These are phyloP conservation scores for Flaveria ramosissima DNA, from an alignment of 129 eudicot species.

Conservation along the genomic window DNA sequence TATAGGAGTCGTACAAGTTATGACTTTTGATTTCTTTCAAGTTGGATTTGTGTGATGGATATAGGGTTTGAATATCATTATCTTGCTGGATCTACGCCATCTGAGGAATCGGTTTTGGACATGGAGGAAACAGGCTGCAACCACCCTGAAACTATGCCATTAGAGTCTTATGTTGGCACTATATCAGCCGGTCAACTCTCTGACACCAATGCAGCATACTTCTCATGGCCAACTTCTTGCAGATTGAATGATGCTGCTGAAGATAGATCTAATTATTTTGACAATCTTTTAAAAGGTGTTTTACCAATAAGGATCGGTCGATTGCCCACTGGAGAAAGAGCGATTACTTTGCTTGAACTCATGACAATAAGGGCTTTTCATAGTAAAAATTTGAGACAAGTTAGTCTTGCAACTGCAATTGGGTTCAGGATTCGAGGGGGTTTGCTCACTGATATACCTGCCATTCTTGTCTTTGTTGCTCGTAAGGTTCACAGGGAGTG, in stretches of 20 bases:
- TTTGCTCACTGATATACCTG: slow-evolving; percentile 69
- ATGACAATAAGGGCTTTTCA: slow-evolving; percentile 86
- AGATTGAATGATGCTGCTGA: slow-evolving; percentile 61
- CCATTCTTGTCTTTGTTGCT: slow-evolving; percentile 86
- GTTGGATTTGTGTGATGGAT: slow-evolving; percentile 39
- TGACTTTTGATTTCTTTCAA: slow-evolving; percentile 25
- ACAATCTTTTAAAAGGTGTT: slow-evolving; percentile 74
- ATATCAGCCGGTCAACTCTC: slow-evolving; percentile 54
- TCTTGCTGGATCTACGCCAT: slow-evolving; percentile 41
- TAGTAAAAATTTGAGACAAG: slow-evolving; percentile 58
- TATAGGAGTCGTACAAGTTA: not conserved
- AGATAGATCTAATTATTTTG: slow-evolving; percentile 69
- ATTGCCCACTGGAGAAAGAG: slow-evolving; percentile 69
- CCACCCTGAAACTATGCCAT: slow-evolving; percentile 39
- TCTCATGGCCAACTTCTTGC: slow-evolving; percentile 75
- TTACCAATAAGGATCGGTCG: slow-evolving; percentile 65
- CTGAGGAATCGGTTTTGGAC: slow-evolving; percentile 63
- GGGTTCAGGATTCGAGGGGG: slow-evolving; percentile 73
- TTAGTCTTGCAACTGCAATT: slow-evolving; percentile 81
- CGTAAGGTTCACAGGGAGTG: slow-evolving; percentile 73
- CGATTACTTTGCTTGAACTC: slow-evolving; percentile 70
- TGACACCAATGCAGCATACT: slow-evolving; percentile 72
- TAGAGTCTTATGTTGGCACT: slow-evolving; percentile 40
- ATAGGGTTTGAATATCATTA: slow-evolving; percentile 23
- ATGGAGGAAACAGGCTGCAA: slow-evolving; percentile 44